A percentile compares a stretch with the other conserved stretches of the same genome.
phyloP scores from a whole-genome alignment of 495 filamentous ascomycete genomes.

The Mytilinidion resinicola region DNA sequence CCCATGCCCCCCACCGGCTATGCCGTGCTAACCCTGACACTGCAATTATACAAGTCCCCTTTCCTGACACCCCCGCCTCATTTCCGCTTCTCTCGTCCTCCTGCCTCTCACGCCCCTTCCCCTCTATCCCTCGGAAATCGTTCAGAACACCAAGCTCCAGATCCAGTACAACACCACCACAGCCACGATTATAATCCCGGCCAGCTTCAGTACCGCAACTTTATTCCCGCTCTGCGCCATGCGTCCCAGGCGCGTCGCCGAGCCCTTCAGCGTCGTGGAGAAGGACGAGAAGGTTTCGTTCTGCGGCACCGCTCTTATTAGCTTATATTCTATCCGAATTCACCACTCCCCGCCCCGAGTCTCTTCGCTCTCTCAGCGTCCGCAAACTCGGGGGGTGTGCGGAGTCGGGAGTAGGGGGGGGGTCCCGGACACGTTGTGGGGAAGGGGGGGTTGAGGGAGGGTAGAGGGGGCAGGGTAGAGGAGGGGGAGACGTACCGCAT shows the following conservation, averaged over 20 bases:
- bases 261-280: slow-evolving; percentile 68
- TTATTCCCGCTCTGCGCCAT: slow-evolving; percentile 91
- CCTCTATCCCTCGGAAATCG: background rate
- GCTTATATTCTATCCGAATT: too few relatives aligned
- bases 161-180: slow-evolving; percentile 69
- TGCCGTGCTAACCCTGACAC: too few relatives aligned
- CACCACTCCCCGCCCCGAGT: too few relatives aligned
- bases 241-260: slow-evolving; percentile 75
- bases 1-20: too few relatives aligned
- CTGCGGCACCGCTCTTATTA: slow-evolving; percentile 27
- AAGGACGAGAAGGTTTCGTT: slow-evolving; percentile 62
- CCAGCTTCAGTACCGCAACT: slow-evolving; percentile 80
- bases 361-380: too few relatives aligned
- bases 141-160: slow-evolving; percentile 26
- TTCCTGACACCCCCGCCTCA: background rate
- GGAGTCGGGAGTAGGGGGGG: background rate
- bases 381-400: background rate
- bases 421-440: too few relatives aligned
- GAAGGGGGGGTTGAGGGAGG: background rate
- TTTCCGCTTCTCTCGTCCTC: background rate
- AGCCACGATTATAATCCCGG: slow-evolving; percentile 70
- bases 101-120: background rate
- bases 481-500: slow-evolving; percentile 53
- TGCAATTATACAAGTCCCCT: too few relatives aligned
- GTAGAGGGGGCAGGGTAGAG: background rate